Conservation (phyloP, 176 grass and related monocot species). For the Bromus sterilis region DNA sequence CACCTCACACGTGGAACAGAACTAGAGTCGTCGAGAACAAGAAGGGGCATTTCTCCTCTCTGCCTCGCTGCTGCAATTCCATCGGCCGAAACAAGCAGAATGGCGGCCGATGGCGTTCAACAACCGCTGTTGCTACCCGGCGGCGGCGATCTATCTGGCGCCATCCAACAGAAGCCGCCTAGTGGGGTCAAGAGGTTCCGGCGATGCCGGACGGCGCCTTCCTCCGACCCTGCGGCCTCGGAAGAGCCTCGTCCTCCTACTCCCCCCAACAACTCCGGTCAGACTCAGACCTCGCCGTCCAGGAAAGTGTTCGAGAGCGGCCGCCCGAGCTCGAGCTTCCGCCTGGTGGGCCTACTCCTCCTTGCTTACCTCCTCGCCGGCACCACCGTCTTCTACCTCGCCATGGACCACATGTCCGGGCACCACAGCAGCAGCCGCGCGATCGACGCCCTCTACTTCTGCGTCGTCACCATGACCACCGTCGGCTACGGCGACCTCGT, state of each 20-base stretch:
- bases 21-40: background rate
- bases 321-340: constrained; percentile 36
- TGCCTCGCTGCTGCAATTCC: background rate
- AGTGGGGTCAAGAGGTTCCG: constrained; percentile 9
- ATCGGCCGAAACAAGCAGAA: background rate
- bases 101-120: background rate
- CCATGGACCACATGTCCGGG: constrained; percentile 41
- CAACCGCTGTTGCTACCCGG: constrained; percentile 2
- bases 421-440: constrained; percentile 16
- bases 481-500: constrained; percentile 94
- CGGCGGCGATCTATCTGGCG: background rate
- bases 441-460: constrained; percentile 61
- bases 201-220: constrained; percentile 18
- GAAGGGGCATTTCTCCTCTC: background rate
- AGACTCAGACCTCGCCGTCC: background rate
- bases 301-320: background rate
- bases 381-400: constrained; percentile 36
- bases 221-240: background rate
- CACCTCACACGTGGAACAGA: background rate
- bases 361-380: constrained; percentile 44
- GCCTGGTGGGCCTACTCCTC: constrained; percentile 38
- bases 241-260: background rate
- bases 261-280: background rate
- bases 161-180: background rate
- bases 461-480: constrained; percentile 92